A percentile compares a stretch with the other conserved stretches of the same genome.
Evolutionary conservation across 495 filamentous ascomycete genomes (phyloP).

Genomic region (Beverwykella pulmonaria): DNA sequence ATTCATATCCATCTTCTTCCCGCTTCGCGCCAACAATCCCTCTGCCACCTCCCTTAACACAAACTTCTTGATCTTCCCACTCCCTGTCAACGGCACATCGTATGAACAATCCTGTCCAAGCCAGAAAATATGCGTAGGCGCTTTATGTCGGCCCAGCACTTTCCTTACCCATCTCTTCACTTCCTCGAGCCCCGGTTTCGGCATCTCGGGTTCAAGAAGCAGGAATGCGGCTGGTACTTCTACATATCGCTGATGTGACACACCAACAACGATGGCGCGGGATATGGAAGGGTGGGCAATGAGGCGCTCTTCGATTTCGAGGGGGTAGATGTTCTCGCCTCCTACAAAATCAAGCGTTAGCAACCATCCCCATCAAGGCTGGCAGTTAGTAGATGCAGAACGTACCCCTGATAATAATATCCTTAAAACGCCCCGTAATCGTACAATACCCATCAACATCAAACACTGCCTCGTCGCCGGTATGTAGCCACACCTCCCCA

Average conservation of each 20-base stretch:
- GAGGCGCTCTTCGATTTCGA: slow-evolving; percentile 73
- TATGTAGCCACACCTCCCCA: slow-evolving; percentile 66
- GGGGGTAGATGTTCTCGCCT: slow-evolving; percentile 60
- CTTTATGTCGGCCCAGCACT: slow-evolving; percentile 67
- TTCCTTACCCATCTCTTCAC: slow-evolving; percentile 62
- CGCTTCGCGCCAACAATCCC: slow-evolving; percentile 50
- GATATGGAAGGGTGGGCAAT: slow-evolving; percentile 58
- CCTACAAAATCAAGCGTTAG: slow-evolving; percentile 10
- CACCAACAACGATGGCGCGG: slow-evolving; percentile 63
- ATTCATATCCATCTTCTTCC: too few relatives aligned
- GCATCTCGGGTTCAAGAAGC: slow-evolving; percentile 28
- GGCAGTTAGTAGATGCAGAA: neutral
- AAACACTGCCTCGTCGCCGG: slow-evolving; percentile 71
- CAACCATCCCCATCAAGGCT: too few relatives aligned
- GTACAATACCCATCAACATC: slow-evolving; percentile 64
- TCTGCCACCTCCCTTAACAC: slow-evolving; percentile 60
- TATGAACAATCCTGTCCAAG: slow-evolving; percentile 61
- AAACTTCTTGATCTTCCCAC: slow-evolving; percentile 70
- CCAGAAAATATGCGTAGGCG: slow-evolving; percentile 66
- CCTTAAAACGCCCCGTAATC: slow-evolving; percentile 68
- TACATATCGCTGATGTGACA: slow-evolving; percentile 65
- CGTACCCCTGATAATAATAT: slow-evolving; percentile 63
- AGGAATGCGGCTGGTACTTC: slow-evolving; percentile 70
- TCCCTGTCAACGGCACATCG: slow-evolving; percentile 66
- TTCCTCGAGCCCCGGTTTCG: slow-evolving; percentile 52